Conservation (phyloP, 2,329 filamentous ascomycete genomes). For the Aspergillus ochraceoroseus region DNA sequence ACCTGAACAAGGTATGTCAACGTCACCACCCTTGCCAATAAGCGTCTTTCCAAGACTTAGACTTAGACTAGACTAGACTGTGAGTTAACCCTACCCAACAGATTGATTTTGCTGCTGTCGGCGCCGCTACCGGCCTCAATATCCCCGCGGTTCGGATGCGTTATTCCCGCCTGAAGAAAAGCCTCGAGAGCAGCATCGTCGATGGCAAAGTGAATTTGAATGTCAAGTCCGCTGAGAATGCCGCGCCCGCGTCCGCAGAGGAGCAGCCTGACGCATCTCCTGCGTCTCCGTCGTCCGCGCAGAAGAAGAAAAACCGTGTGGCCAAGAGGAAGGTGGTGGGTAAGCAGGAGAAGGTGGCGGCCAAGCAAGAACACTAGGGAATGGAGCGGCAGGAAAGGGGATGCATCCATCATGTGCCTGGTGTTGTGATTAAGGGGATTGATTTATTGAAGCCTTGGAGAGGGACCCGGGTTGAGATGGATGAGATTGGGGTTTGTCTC, state of each 20-base stretch:
- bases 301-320: not conserved
- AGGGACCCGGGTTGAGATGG: no score
- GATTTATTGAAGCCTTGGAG: no score
- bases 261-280: no score
- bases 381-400: no score
- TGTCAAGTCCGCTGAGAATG: not conserved
- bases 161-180: constrained; percentile 16
- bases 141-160: constrained; percentile 17
- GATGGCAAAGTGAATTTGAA: constrained; percentile 11
- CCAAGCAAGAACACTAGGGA: not conserved
- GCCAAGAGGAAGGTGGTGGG: constrained; percentile 8
- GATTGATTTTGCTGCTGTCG: constrained; percentile 39
- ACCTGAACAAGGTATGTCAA: constrained; percentile 35
- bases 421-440: no score
- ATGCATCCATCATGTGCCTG: no score
- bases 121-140: constrained; percentile 15
- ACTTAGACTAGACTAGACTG: no score
- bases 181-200: constrained; percentile 9
- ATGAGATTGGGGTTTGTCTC: no score
- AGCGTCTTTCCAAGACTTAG: not conserved
- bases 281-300: no score
- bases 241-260: not conserved
- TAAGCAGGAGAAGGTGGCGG: not conserved
- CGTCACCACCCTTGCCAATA: not conserved
- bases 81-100: no score